Conservation (phyloP, 257 asterid species). For the Solanum megistacrolobum region DNA sequence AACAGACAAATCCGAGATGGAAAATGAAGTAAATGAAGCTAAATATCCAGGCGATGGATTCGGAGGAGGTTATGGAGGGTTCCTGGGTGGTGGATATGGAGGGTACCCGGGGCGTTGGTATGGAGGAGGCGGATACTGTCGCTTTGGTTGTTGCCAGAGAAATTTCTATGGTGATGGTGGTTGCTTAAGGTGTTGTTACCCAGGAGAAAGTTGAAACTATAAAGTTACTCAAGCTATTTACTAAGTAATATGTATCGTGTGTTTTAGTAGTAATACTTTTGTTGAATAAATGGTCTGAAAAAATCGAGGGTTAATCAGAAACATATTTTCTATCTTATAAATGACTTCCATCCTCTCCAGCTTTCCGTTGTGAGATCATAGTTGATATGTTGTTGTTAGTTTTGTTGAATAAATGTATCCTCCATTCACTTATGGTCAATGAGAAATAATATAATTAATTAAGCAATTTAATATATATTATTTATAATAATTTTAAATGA, state of each 20-base stretch:
- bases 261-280: background rate
- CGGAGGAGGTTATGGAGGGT: background rate
- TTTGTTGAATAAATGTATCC: background rate
- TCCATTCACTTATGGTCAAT: background rate
- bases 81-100: background rate
- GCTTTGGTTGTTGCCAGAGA: slow-evolving; percentile 2
- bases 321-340: accelerated
- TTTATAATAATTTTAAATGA: no score
- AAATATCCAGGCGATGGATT: background rate
- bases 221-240: background rate
- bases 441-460: background rate
- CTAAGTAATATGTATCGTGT: background rate
- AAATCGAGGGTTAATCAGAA: accelerated
- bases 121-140: background rate
- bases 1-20: background rate
- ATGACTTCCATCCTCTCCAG: accelerated
- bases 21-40: background rate
- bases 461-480: background rate
- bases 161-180: background rate
- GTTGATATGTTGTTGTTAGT: background rate
- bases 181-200: slow-evolving; percentile 9
- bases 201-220: background rate
- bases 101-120: background rate
- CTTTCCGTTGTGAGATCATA: background rate
- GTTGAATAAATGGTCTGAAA: background rate